phyloP scores from a whole-genome alignment of 2,329 filamentous ascomycete genomes.

The Diaporthe sp. region DNA sequence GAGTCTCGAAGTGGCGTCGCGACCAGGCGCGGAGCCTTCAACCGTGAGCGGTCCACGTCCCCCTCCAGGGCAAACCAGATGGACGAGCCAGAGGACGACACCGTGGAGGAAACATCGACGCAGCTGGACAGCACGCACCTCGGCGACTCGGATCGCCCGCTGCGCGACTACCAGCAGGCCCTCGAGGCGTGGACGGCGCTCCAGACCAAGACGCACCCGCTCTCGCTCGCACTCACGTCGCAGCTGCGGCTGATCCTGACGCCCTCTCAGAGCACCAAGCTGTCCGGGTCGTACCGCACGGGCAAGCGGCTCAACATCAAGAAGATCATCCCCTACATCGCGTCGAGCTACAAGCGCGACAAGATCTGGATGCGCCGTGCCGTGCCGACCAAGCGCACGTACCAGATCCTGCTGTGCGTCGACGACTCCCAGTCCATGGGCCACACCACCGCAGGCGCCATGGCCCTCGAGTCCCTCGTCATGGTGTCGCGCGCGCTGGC shows the following conservation, averaged over 20 bases:
- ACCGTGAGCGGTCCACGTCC: slow-evolving; percentile 61
- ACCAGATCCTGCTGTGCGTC: slow-evolving; percentile 97
- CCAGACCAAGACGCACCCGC: slow-evolving; percentile 85
- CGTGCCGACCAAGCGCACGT: slow-evolving; percentile 91
- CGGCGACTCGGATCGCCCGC: slow-evolving; percentile 56
- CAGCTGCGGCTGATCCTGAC: slow-evolving; percentile 96
- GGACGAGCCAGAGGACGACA: slow-evolving; percentile 52
- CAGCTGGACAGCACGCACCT: slow-evolving; percentile 84
- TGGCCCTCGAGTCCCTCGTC: slow-evolving; percentile 94
- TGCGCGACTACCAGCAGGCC: slow-evolving; percentile 68
- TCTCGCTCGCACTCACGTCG: slow-evolving; percentile 91
- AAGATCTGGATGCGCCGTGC: slow-evolving; percentile 99
- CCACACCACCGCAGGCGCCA: slow-evolving; percentile 79
- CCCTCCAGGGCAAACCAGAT: slow-evolving; percentile 49
- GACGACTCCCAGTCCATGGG: slow-evolving; percentile 97
- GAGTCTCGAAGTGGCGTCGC: slow-evolving; percentile 72
- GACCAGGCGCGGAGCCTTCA: slow-evolving; percentile 70
- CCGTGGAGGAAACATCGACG: slow-evolving; percentile 67
- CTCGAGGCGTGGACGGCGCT: slow-evolving; percentile 87
- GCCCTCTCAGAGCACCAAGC: slow-evolving; percentile 94
- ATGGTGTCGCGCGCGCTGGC: slow-evolving; percentile 89
- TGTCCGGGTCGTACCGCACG: slow-evolving; percentile 96
- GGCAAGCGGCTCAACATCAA: slow-evolving; percentile 99
- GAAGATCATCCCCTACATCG: slow-evolving; percentile 99
- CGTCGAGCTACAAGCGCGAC: slow-evolving; percentile 97